Evolutionary conservation across 192 early-diverging fungal genomes (phyloP).

Genomic region (Umbelopsis sp.): DNA sequence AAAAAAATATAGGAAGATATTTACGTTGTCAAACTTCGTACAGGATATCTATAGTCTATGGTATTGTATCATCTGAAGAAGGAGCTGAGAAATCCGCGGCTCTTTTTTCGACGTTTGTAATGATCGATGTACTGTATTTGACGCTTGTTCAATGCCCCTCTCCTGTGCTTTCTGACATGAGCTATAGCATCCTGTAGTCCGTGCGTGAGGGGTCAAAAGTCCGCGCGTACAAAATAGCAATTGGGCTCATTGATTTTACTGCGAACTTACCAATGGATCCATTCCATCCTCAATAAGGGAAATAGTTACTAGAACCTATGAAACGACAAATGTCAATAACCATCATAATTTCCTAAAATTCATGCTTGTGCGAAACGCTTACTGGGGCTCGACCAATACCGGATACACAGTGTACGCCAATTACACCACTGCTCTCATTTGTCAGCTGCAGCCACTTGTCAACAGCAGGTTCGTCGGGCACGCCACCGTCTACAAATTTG

Average conservation of each 20-base stretch:
- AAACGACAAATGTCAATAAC: neutral
- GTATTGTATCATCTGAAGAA: neutral
- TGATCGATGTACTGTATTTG: slow-evolving; percentile 49
- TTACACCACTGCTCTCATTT: slow-evolving; percentile 30
- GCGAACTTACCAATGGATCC: slow-evolving; percentile 58
- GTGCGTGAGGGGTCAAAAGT: neutral
- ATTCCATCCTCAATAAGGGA: slow-evolving; percentile 76
- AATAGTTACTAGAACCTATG: slow-evolving; percentile 67
- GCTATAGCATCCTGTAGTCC: slow-evolving; percentile 47
- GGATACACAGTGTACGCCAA: slow-evolving; percentile 73
- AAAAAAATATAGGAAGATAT: too few species aligned
- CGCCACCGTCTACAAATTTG: slow-evolving; percentile 70
- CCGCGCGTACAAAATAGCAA: neutral
- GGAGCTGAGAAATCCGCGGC: neutral
- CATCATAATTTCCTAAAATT: neutral
- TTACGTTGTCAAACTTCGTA: neutral
- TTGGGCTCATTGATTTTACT: neutral
- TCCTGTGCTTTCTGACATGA: slow-evolving; percentile 41
- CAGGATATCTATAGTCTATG: too few species aligned
- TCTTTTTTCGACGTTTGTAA: slow-evolving; percentile 22
- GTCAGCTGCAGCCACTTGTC: slow-evolving; percentile 45
- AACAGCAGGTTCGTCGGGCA: slow-evolving; percentile 46
- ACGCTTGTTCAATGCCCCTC: slow-evolving; percentile 49
- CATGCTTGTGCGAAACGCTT: slow-evolving; percentile 27
- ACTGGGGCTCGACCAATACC: slow-evolving; percentile 81